phyloP scores from a whole-genome alignment of 2,329 filamentous ascomycete genomes.

The Paradendryphiella salina region DNA sequence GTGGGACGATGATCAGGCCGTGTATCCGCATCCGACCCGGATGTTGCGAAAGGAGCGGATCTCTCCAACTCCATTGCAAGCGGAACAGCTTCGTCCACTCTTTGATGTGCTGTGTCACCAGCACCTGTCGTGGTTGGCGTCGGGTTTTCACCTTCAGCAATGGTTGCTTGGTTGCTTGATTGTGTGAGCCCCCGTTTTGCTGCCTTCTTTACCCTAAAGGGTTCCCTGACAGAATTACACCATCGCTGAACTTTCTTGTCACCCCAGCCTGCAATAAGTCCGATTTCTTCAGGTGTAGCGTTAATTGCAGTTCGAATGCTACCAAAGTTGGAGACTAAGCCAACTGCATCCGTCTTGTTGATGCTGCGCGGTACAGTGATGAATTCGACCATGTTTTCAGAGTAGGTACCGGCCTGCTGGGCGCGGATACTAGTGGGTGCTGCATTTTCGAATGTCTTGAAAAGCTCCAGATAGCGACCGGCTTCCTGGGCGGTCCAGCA shows the following conservation, averaged over 20 bases:
- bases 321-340: constrained; percentile 88
- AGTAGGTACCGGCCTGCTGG: constrained; percentile 79
- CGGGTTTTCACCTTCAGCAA: constrained; percentile 29
- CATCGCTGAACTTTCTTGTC: constrained; percentile 91
- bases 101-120: constrained; percentile 31
- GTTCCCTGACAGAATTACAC: constrained; percentile 79
- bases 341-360: constrained; percentile 93
- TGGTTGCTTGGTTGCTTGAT: constrained; percentile 34
- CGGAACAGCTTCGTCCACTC: constrained; percentile 39
- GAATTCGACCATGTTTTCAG: constrained; percentile 87
- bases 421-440: constrained; percentile 80
- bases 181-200: constrained; percentile 55
- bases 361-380: constrained; percentile 86
- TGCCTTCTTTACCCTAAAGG: constrained; percentile 75
- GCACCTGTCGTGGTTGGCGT: constrained; percentile 17
- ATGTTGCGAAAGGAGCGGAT: constrained; percentile 22
- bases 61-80: constrained; percentile 30
- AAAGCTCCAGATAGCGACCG: constrained; percentile 89
- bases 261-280: constrained; percentile 87
- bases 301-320: constrained; percentile 86
- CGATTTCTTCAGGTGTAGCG: constrained; percentile 81
- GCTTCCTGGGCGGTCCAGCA: constrained; percentile 96
- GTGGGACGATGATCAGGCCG: constrained; percentile 43
- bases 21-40: constrained; percentile 42
- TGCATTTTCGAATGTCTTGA: constrained; percentile 91